A percentile compares a stretch with the other conserved stretches of the same genome.
These are phyloP conservation scores for Parasitella parasitica DNA, from an alignment of 371 early-diverging fungal genomes.

Conservation along the genomic window DNA sequence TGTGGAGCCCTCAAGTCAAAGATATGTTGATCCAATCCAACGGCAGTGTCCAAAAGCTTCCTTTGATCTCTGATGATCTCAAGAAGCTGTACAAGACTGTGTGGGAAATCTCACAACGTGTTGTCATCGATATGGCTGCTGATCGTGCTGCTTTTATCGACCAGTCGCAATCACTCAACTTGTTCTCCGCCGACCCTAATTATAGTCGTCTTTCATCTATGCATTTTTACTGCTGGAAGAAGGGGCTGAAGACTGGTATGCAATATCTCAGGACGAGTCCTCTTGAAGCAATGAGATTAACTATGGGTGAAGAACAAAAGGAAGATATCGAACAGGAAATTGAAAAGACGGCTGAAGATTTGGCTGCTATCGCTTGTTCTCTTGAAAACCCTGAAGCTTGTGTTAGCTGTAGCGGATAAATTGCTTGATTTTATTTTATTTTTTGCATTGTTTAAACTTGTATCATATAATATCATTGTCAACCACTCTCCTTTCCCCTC, in stretches of 20 bases:
- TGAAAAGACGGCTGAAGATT: slow-evolving; percentile 41
- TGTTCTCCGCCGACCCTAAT: slow-evolving; percentile 93
- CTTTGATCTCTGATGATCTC: slow-evolving; percentile 81
- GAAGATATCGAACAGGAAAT: slow-evolving; percentile 24
- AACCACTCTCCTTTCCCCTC: not conserved
- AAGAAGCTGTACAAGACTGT: slow-evolving; percentile 97
- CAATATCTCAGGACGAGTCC: slow-evolving; percentile 96
- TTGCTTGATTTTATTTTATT: not conserved
- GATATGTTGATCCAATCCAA: slow-evolving; percentile 92
- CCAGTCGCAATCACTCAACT: slow-evolving; percentile 95
- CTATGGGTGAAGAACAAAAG: slow-evolving; percentile 35
- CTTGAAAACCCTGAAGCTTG: slow-evolving; percentile 91
- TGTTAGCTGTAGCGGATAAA: slow-evolving; percentile 84
- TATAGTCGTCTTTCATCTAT: slow-evolving; percentile 93
- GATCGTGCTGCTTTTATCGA: slow-evolving; percentile 97
- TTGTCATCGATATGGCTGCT: slow-evolving; percentile 74
- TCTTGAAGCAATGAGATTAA: slow-evolving; percentile 84
- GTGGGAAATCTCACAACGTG: slow-evolving; percentile 95
- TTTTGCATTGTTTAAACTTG: not conserved
- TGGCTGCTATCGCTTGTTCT: slow-evolving; percentile 58
- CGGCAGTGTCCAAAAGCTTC: slow-evolving; percentile 90
- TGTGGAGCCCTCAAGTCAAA: slow-evolving; percentile 95
- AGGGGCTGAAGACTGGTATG: slow-evolving; percentile 99
- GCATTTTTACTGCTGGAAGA: slow-evolving; percentile 99
- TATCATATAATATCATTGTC: not conserved